Evolutionary conservation across 169 alveolate genomes (phyloP).

Genomic region (Cryptosporidium parvum): DNA sequence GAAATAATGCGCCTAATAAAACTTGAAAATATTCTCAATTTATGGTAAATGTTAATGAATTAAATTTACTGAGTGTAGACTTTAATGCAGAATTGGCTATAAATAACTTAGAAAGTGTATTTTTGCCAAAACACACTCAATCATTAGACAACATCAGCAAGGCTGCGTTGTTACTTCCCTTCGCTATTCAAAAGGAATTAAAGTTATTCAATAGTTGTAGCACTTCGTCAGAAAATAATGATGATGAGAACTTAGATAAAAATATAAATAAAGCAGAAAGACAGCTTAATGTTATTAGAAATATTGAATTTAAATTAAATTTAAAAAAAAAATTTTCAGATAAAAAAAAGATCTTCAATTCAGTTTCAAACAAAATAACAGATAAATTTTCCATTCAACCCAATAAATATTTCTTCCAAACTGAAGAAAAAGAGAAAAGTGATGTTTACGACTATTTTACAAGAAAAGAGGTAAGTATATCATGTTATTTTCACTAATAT

Average conservation of each 20-base stretch:
- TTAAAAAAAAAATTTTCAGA: constrained; percentile 23
- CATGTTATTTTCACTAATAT: neutral
- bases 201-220: neutral
- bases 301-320: constrained; percentile 44
- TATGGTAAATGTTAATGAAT: constrained; percentile 1
- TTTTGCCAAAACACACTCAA: constrained; percentile 21
- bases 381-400: neutral
- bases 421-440: neutral
- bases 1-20: constrained; percentile 7
- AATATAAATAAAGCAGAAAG: neutral
- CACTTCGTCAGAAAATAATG: neutral
- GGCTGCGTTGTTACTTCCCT: constrained; percentile 55
- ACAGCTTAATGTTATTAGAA: constrained; percentile 14
- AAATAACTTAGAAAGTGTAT: constrained; percentile 22
- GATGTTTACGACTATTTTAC: neutral
- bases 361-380: neutral
- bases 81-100: constrained; percentile 43
- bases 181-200: constrained; percentile 35
- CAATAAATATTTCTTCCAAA: neutral
- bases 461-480: constrained; percentile 22
- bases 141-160: constrained; percentile 55
- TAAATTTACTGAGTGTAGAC: constrained; percentile 27
- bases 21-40: neutral
- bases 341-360: neutral
- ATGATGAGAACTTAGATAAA: neutral